phyloP scores from a whole-genome alignment of 179 eudicot genomes.

The Beta corolliflora region DNA sequence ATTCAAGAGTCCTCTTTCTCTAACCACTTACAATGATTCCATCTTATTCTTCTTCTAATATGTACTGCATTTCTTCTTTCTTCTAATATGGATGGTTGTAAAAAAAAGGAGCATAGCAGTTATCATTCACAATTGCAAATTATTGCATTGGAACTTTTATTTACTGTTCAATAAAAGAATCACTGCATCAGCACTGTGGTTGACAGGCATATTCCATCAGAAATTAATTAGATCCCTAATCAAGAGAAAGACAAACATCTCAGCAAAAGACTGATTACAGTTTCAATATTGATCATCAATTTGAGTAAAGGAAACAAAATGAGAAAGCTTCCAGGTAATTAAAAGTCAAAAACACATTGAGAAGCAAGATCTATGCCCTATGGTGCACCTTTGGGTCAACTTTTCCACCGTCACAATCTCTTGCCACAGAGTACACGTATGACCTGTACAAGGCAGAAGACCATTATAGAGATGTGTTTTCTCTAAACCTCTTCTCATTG shows the following conservation, averaged over 20 bases:
- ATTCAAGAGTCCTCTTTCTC: background rate
- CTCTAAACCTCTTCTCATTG: background rate
- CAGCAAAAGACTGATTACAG: background rate
- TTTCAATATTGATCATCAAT: background rate
- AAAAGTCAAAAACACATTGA: background rate
- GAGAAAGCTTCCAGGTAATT: background rate
- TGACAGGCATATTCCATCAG: background rate
- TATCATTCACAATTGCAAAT: too few species aligned
- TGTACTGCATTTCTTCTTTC: background rate
- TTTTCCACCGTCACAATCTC: conserved; percentile 83
- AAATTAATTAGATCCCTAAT: background rate
- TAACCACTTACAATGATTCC: background rate
- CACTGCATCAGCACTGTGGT: background rate
- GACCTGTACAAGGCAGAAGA: conserved; percentile 50
- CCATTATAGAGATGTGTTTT: background rate
- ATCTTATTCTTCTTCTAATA: background rate
- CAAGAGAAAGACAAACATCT: background rate
- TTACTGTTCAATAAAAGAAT: background rate
- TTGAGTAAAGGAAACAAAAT: background rate
- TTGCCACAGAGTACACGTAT: conserved; percentile 94
- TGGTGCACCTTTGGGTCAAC: conserved; percentile 71
- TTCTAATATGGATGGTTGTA: background rate
- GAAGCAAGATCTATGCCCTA: conserved; percentile 5
- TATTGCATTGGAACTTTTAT: background rate
- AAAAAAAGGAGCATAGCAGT: too few species aligned